A percentile compares a stretch with the other conserved stretches of the same genome.
Conservation (phyloP, 176 grass and related monocot species). For the Eleusine coracana region DNA sequence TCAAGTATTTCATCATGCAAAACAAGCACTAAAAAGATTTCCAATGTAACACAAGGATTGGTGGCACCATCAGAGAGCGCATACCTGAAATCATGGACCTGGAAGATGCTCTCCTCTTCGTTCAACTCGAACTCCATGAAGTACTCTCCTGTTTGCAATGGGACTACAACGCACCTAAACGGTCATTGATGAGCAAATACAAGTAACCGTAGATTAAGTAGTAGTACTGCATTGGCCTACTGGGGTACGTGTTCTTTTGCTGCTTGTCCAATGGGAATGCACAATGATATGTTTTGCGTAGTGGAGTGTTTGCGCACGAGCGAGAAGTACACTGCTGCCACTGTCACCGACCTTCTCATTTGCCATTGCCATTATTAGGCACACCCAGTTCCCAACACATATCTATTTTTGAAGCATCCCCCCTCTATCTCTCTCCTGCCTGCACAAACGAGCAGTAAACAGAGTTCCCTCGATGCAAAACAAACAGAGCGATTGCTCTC, state of each 20-base stretch:
- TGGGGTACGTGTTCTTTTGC: neutral
- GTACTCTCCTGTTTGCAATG: neutral
- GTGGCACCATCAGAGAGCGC: neutral
- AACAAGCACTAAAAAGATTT: neutral
- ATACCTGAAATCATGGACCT: slow-evolving; percentile 33
- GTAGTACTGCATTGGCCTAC: neutral
- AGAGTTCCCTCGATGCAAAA: neutral
- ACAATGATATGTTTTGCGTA: too few species aligned
- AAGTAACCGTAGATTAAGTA: neutral
- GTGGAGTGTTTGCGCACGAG: neutral
- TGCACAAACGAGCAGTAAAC: neutral
- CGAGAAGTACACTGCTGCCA: neutral
- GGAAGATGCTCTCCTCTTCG: neutral
- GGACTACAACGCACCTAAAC: neutral
- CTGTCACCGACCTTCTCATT: neutral
- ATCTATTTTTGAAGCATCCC: neutral
- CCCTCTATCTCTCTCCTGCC: neutral
- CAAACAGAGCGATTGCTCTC: too few species aligned
- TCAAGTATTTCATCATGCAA: neutral
- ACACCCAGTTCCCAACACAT: neutral
- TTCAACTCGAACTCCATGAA: neutral
- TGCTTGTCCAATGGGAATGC: too few species aligned
- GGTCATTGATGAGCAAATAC: neutral
- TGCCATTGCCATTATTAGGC: slow-evolving; percentile 21
- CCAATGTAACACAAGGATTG: neutral